Evolutionary conservation across 306 rosid species (phyloP).

Genomic region (Quercus berberidifolia): DNA sequence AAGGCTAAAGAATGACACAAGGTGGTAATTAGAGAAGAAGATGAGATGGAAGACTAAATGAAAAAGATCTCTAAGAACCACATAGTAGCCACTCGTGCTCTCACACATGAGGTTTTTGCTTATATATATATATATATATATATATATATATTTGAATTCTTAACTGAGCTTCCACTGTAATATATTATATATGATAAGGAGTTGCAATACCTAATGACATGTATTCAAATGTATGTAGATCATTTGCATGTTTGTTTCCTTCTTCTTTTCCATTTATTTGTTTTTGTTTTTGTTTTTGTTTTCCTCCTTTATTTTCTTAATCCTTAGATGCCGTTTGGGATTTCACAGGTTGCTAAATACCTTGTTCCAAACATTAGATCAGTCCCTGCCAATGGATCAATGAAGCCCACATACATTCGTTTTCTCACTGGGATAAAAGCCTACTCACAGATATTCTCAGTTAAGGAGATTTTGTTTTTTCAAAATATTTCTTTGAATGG

Average conservation of each 20-base stretch:
- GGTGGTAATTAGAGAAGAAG: too few relatives aligned
- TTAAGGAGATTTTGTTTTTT: constrained; percentile 34
- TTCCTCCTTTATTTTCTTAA: background rate
- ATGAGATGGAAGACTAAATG: too few relatives aligned
- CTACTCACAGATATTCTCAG: constrained; percentile 88
- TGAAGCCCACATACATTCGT: constrained; percentile 78
- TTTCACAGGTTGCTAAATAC: constrained; percentile 74
- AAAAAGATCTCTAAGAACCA: too few relatives aligned
- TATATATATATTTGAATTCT: too few relatives aligned
- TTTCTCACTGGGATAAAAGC: constrained; percentile 94
- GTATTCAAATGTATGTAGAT: background rate
- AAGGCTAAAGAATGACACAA: too few relatives aligned
- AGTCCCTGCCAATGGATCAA: constrained; percentile 52
- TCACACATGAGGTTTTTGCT: too few relatives aligned
- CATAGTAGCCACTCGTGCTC: too few relatives aligned
- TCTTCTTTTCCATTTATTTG: background rate
- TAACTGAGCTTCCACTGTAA: too few relatives aligned
- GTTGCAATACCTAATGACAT: background rate
- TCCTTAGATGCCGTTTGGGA: background rate
- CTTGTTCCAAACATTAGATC: constrained; percentile 89
- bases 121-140: too few relatives aligned
- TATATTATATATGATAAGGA: too few relatives aligned
- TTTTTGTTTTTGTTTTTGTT: background rate
- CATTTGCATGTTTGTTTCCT: background rate
- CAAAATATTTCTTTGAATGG: constrained; percentile 1